Conservation (phyloP, 345 rosid species). For the Corchorus capsularis region DNA sequence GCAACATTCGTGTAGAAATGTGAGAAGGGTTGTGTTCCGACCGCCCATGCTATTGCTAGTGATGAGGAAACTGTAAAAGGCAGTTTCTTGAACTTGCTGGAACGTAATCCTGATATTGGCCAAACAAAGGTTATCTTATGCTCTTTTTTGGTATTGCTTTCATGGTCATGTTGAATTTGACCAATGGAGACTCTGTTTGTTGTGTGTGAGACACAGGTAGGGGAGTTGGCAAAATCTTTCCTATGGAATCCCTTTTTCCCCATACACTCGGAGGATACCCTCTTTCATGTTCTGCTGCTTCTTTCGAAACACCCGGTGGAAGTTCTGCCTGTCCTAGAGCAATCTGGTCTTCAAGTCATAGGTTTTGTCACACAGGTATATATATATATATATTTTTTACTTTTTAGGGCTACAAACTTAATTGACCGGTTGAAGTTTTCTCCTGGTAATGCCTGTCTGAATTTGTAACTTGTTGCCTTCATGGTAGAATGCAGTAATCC, state of each 20-base stretch:
- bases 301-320: constrained; percentile 41
- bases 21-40: constrained; percentile 19
- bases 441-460: background rate
- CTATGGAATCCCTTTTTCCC: constrained; percentile 51
- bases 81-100: constrained; percentile 36
- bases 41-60: background rate
- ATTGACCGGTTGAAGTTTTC: background rate
- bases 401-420: background rate
- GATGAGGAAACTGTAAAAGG: constrained; percentile 16
- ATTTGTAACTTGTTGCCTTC: background rate
- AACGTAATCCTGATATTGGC: constrained; percentile 35
- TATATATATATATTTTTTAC: no score
- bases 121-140: constrained; percentile 29
- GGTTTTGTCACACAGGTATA: constrained; percentile 19
- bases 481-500: constrained; percentile 6
- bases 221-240: constrained; percentile 46
- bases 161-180: background rate
- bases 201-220: constrained; percentile 25
- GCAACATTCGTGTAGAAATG: constrained; percentile 23
- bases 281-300: constrained; percentile 46
- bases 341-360: background rate
- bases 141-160: background rate
- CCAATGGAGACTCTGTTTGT: background rate
- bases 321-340: constrained; percentile 39
- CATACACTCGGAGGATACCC: constrained; percentile 37